These are phyloP conservation scores for Sideroxylon spinosum DNA, from an alignment of 179 eudicot species.

Conservation along the genomic window DNA sequence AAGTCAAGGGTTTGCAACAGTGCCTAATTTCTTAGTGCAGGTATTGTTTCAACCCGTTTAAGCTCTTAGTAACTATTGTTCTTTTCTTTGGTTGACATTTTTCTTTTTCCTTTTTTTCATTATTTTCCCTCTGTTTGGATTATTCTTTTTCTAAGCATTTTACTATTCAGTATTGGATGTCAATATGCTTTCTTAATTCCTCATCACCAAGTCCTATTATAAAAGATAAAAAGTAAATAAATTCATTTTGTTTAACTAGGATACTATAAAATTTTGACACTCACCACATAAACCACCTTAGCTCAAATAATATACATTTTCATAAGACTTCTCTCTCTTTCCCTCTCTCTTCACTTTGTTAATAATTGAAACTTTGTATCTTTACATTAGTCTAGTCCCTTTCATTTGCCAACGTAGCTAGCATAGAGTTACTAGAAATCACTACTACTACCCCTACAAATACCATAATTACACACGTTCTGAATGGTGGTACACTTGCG, in stretches of 20 bases:
- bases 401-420: too few relatives aligned
- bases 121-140: not conserved
- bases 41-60: constrained; percentile 28
- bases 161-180: not conserved
- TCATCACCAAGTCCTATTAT: not conserved
- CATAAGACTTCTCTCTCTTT: not conserved
- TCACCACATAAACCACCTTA: not conserved
- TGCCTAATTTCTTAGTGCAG: constrained; percentile 68
- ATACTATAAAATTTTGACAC: not conserved
- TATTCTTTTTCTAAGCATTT: not conserved
- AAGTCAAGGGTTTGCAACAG: constrained; percentile 68
- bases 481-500: too few relatives aligned
- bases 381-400: too few relatives aligned
- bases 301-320: not conserved
- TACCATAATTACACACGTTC: too few relatives aligned
- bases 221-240: too few relatives aligned
- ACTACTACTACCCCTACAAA: too few relatives aligned
- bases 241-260: too few relatives aligned
- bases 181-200: not conserved
- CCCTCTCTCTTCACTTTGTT: not conserved
- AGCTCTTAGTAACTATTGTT: not conserved
- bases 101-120: not conserved
- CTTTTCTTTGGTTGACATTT: not conserved
- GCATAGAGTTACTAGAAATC: too few relatives aligned
- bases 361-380: too few relatives aligned